Percentiles rank a stretch among this genome's conserved stretches.
phyloP scores from a whole-genome alignment of 345 rosid species.

The sweet orange (Citrus sinensis) region DVS_A1.0 CM039161.1:23742001-23742500 shows the following conservation, averaged over 20 bases:
- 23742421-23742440: neutral
- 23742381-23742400: neutral
- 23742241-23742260: neutral
- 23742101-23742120: neutral
- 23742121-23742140: neutral
- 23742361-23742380: neutral
- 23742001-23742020: neutral
- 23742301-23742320: neutral
- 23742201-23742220: neutral
- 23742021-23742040: neutral
- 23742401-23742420: neutral
- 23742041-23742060: neutral
- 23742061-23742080: neutral
- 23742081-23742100: neutral
- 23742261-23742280: neutral
- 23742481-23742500: neutral
- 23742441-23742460: neutral
- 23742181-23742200: neutral
- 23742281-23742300: neutral
- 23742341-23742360: neutral
- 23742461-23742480: neutral
- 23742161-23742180: neutral
- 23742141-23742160: neutral
- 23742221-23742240: neutral
- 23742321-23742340: neutral